Conservation (phyloP, 139 green algal genomes). For the Spirogloea muscicola region DNA sequence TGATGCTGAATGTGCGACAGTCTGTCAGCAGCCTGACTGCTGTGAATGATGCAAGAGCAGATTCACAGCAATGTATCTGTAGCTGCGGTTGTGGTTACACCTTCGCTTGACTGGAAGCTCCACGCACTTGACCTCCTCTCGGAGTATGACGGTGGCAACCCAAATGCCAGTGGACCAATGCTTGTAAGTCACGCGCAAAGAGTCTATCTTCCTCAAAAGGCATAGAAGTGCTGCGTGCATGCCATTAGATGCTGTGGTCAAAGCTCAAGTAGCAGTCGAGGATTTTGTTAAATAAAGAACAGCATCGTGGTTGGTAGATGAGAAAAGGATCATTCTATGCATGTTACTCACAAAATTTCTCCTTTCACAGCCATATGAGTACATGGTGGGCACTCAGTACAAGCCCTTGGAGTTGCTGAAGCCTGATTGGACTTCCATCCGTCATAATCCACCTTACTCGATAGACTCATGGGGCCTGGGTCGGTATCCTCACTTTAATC, state of each 20-base stretch:
- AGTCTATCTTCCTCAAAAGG: no score
- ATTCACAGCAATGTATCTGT: conserved; percentile 89
- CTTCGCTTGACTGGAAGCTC: conserved; percentile 91
- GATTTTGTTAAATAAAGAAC: no score
- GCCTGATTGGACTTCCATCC: conserved; percentile 73
- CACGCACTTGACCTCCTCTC: conserved; percentile 82
- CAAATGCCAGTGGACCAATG: conserved; percentile 31
- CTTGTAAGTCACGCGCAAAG: conserved; percentile 8
- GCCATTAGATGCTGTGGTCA: no score
- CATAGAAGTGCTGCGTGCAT: no score
- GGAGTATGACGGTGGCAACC: conserved; percentile 26
- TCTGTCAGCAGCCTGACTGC: no score
- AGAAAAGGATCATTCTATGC: no score
- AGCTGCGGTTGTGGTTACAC: conserved; percentile 79
- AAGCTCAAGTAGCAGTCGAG: no score
- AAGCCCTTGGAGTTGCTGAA: conserved; percentile 81
- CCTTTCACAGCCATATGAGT: conserved; percentile 42
- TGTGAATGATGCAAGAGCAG: conserved; percentile 50
- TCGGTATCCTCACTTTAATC: background rate
- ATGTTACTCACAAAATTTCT: no score
- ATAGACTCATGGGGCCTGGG: conserved; percentile 96
- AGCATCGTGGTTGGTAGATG: no score
- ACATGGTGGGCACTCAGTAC: conserved; percentile 68
- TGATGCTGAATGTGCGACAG: no score
- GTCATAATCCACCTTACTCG: conserved; percentile 73